Conservation (phyloP, 2,329 filamentous ascomycete species). For the Penicillium aurantiogriseum region DNA sequence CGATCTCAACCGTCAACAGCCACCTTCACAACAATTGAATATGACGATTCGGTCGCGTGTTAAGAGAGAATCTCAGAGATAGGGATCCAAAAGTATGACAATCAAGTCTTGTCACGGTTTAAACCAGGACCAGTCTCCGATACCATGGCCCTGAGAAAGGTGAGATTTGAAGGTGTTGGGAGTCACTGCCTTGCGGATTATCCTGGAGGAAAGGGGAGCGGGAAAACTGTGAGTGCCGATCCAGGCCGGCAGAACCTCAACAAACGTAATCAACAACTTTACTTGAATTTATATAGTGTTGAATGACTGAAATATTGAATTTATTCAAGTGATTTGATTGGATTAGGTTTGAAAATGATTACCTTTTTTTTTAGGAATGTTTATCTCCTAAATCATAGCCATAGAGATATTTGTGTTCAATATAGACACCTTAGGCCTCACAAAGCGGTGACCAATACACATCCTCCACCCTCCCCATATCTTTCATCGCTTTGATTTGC, state of each 20-base stretch:
- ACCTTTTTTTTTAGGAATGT: not conserved
- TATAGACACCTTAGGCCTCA: conserved; percentile 11
- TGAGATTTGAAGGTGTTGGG: conserved; percentile 1
- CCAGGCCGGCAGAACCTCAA: conserved; percentile 23
- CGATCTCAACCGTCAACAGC: conserved; percentile 13
- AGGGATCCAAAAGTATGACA: not conserved
- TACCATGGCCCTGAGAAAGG: conserved; percentile 22
- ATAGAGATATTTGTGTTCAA: not conserved
- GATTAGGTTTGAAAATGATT: not conserved
- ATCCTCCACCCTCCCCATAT: not conserved
- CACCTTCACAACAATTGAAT: conserved; percentile 5
- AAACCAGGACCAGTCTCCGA: conserved; percentile 21
- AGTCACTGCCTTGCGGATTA: conserved; percentile 19
- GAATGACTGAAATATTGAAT: not conserved
- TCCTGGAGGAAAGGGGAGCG: conserved; percentile 28
- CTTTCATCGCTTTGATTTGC: not conserved
- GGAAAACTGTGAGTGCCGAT: conserved; percentile 29
- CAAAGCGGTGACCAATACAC: conserved; percentile 6
- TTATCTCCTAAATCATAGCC: not conserved
- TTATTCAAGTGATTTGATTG: not conserved
- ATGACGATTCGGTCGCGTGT: not conserved
- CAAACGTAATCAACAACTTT: not conserved
- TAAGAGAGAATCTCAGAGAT: conserved; percentile 2
- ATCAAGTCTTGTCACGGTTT: conserved; percentile 8
- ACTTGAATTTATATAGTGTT: no score